phyloP scores from a whole-genome alignment of 208 protist species.

The Phytomonas serpens region DNA sequence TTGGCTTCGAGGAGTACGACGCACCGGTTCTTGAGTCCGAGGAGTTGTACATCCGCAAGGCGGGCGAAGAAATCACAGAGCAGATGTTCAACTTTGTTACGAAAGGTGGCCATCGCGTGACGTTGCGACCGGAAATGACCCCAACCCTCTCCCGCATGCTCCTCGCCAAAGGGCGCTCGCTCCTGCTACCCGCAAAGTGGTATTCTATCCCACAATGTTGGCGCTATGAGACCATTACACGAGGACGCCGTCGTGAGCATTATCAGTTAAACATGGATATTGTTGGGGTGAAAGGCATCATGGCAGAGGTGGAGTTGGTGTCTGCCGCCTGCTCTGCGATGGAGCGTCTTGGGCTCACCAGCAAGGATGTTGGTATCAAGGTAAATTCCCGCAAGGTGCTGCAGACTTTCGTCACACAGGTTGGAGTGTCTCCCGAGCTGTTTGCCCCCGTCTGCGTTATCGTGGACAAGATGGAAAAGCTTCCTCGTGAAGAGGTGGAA shows the following conservation, averaged over 20 bases:
- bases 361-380: conserved; percentile 90
- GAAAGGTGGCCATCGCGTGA: conserved; percentile 86
- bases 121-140: conserved; percentile 95
- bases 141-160: conserved; percentile 90
- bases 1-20: conserved; percentile 96
- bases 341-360: conserved; percentile 68
- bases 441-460: conserved; percentile 92
- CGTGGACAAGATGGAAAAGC: conserved; percentile 94
- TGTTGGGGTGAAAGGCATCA: conserved; percentile 83
- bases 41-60: conserved; percentile 92
- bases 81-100: conserved; percentile 97
- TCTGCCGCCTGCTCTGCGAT: conserved; percentile 79
- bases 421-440: conserved; percentile 66
- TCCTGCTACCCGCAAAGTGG: conserved; percentile 93
- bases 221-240: conserved; percentile 93
- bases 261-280: conserved; percentile 98
- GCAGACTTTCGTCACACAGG: conserved; percentile 68
- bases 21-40: conserved; percentile 92
- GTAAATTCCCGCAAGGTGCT: conserved; percentile 90
- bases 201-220: conserved; percentile 95
- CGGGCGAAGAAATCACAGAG: conserved; percentile 94
- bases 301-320: conserved; percentile 92
- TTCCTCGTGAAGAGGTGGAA: conserved; percentile 79
- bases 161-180: conserved; percentile 78
- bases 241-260: conserved; percentile 92